Percentiles rank a stretch among this genome's conserved stretches.
Conservation (phyloP, 176 grass and related monocot species). For the Luzula sylvatica region DNA sequence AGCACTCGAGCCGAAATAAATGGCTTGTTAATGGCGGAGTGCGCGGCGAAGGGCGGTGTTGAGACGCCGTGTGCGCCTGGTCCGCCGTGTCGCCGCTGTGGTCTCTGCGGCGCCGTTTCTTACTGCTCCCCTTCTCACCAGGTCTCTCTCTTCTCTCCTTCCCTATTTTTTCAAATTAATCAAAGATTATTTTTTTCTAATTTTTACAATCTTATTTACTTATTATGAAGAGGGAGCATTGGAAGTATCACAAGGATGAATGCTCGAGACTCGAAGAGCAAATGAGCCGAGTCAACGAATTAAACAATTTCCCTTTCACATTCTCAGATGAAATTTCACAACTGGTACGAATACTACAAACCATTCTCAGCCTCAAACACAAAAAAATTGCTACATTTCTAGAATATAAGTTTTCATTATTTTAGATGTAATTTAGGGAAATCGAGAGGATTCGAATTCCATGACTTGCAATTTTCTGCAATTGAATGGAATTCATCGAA, state of each 20-base stretch:
- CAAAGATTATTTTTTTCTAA: no score
- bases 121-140: constrained; percentile 21
- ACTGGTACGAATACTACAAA: constrained; percentile 25
- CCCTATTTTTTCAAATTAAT: no score
- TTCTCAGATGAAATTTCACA: constrained; percentile 35
- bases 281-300: constrained; percentile 34
- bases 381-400: neutral
- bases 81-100: constrained; percentile 16
- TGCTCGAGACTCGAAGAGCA: constrained; percentile 69
- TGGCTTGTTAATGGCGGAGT: neutral
- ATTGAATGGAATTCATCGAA: constrained; percentile 52
- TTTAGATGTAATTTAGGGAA: constrained; percentile 23
- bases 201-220: constrained; percentile 16
- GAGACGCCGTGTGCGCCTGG: constrained; percentile 3
- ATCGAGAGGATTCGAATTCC: constrained; percentile 21
- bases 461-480: constrained; percentile 48
- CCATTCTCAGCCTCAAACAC: neutral
- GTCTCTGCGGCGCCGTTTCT: constrained; percentile 6
- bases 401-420: constrained; percentile 1
- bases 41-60: constrained; percentile 10
- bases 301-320: constrained; percentile 70
- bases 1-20: neutral
- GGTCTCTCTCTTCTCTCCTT: neutral
- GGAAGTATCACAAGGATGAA: constrained; percentile 78
- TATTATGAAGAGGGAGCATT: constrained; percentile 54